A percentile compares a stretch with the other conserved stretches of the same genome.
Conservation (phyloP, 805 yeast genomes). For the Cyberlindnera galapagoensis region DNA sequence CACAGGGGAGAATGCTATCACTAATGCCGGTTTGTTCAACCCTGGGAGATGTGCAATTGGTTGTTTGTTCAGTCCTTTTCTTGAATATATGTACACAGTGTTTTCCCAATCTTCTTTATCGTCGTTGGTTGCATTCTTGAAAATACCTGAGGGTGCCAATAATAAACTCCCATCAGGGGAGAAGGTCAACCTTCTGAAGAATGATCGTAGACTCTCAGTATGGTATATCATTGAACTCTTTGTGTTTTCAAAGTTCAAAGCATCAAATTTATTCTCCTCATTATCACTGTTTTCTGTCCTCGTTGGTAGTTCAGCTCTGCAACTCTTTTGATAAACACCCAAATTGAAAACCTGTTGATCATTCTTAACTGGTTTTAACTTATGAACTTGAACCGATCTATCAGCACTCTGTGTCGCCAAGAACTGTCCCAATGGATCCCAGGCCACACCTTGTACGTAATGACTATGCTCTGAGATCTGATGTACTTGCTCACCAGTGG, state of each 20-base stretch:
- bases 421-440: conserved; percentile 84
- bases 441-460: conserved; percentile 91
- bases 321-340: conserved; percentile 39
- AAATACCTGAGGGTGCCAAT: conserved; percentile 71
- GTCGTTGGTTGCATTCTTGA: conserved; percentile 26
- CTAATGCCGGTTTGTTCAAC: conserved; percentile 77
- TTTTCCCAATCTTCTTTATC: conserved; percentile 41
- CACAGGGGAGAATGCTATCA: conserved; percentile 69
- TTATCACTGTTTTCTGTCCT: conserved; percentile 5
- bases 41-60: conserved; percentile 83
- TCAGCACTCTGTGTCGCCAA: conserved; percentile 90
- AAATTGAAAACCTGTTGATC: conserved; percentile 29
- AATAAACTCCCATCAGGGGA: conserved; percentile 87
- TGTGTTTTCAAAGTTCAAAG: conserved; percentile 20
- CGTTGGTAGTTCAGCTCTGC: conserved; percentile 53
- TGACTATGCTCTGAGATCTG: conserved; percentile 73
- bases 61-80: conserved; percentile 56
- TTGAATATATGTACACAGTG: conserved; percentile 73
- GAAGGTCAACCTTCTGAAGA: conserved; percentile 78
- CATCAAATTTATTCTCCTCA: conserved; percentile 7
- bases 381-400: conserved; percentile 69
- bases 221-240: conserved; percentile 55
- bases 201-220: conserved; percentile 83
- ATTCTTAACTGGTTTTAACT: conserved; percentile 24
- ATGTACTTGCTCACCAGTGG: conserved; percentile 48